These are phyloP conservation scores for Cyberlindnera mycetangii DNA, from an alignment of 805 yeast species.

Conservation along the genomic window DNA sequence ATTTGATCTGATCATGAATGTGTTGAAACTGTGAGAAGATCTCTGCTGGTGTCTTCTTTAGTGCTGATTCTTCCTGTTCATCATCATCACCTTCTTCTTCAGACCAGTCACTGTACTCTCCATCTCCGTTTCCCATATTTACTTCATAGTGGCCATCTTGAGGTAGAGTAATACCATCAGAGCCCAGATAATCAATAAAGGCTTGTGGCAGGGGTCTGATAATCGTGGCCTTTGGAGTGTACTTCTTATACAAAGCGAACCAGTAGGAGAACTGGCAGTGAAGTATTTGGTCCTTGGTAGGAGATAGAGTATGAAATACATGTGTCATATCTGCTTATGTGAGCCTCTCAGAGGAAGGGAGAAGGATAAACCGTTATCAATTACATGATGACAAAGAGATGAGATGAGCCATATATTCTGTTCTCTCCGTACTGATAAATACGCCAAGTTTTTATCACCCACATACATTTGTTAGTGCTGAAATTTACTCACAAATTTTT, in stretches of 20 bases:
- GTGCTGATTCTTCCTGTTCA: conserved; percentile 13
- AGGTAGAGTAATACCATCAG: conserved; percentile 70
- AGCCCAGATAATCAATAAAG: conserved; percentile 57
- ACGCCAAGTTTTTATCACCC: neutral
- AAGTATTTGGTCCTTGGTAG: conserved; percentile 40
- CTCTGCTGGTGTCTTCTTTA: conserved; percentile 18
- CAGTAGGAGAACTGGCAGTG: conserved; percentile 58
- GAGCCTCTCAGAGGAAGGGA: too few species aligned
- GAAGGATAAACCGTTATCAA: too few species aligned
- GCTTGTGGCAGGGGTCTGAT: conserved; percentile 55
- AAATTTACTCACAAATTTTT: neutral
- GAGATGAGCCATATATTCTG: neutral
- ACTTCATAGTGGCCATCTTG: conserved; percentile 38
- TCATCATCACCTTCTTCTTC: conserved; percentile 29
- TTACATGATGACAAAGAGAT: neutral
- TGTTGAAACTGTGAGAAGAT: conserved; percentile 47
- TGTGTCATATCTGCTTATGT: conserved; percentile 9
- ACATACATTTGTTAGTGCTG: conserved; percentile 3
- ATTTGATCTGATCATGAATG: conserved; percentile 52
- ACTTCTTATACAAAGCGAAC: conserved; percentile 48
- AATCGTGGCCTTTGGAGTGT: conserved; percentile 49
- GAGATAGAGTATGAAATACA: conserved; percentile 24
- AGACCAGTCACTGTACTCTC: conserved; percentile 77
- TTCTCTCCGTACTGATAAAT: neutral
- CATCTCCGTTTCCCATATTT: conserved; percentile 44